These are phyloP conservation scores for Perkinsela sp. DNA, from an alignment of 208 protist genomes.

Conservation along the genomic window DNA sequence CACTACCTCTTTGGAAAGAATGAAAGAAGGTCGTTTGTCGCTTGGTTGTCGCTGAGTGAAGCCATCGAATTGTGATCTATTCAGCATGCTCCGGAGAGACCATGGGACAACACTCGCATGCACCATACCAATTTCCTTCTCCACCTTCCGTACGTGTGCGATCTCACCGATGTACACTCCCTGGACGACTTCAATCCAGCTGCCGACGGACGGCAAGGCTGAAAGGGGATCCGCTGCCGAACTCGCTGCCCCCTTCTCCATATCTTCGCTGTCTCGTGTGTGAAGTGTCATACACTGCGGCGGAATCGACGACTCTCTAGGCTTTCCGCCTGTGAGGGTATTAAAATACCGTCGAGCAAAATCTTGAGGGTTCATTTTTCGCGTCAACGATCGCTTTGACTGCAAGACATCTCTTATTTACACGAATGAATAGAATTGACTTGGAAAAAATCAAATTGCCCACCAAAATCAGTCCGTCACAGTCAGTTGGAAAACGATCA, in stretches of 20 bases:
- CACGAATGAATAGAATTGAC: too few relatives aligned
- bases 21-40: too few relatives aligned
- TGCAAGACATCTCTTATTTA: too few relatives aligned
- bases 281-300: background rate
- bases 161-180: background rate
- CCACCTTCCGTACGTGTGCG: background rate
- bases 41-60: too few relatives aligned
- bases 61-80: background rate
- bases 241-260: background rate
- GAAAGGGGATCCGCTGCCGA: background rate
- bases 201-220: background rate
- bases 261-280: background rate
- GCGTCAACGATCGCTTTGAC: too few relatives aligned
- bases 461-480: too few relatives aligned
- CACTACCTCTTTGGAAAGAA: background rate
- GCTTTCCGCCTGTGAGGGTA: background rate
- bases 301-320: background rate
- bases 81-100: background rate
- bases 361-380: background rate
- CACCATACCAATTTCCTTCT: background rate
- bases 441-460: too few relatives aligned
- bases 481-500: too few relatives aligned
- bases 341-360: background rate
- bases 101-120: background rate
- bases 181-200: background rate